These are phyloP conservation scores for Erysimum cheiri DNA, from an alignment of 441 rosid genomes.

Conservation along the genomic window DNA sequence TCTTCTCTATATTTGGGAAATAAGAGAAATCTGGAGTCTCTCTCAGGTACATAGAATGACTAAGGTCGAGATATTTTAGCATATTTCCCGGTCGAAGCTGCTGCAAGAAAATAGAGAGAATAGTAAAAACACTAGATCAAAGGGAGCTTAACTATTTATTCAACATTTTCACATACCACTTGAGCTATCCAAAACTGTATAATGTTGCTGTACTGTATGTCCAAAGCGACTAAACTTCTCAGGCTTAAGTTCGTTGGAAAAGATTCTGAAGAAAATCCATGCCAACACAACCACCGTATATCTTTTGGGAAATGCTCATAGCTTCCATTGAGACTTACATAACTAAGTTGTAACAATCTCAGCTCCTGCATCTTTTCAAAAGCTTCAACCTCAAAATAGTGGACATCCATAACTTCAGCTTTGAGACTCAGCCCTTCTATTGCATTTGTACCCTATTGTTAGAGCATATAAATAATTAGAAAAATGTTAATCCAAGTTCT, in stretches of 20 bases:
- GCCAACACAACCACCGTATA: conserved; percentile 13
- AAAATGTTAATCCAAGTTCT: not conserved
- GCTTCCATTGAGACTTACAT: conserved; percentile 21
- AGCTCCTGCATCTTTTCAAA: not conserved
- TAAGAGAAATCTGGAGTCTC: conserved; percentile 32
- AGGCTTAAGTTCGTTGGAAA: not conserved
- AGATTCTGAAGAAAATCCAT: conserved; percentile 4
- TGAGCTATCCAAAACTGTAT: conserved; percentile 2
- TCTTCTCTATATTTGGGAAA: conserved; percentile 30
- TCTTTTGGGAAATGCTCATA: conserved; percentile 17
- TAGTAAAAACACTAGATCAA: not conserved
- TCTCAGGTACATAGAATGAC: not conserved
- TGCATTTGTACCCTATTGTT: not conserved
- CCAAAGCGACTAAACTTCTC: not conserved
- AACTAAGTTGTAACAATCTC: conserved; percentile 10
- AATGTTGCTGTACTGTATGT: conserved; percentile 7
- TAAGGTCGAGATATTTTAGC: conserved; percentile 23
- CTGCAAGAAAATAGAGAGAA: not conserved
- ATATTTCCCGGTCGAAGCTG: not conserved
- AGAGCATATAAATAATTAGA: not conserved
- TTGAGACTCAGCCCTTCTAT: not conserved
- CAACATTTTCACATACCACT: not conserved
- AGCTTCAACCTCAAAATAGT: not conserved
- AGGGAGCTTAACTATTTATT: not conserved
- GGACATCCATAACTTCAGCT: not conserved